Evolutionary conservation across 2,329 filamentous ascomycete genomes (phyloP), one percentile per base, ranked within the genome.

Genomic region (Aspergillus eucalypticola): DNA sequence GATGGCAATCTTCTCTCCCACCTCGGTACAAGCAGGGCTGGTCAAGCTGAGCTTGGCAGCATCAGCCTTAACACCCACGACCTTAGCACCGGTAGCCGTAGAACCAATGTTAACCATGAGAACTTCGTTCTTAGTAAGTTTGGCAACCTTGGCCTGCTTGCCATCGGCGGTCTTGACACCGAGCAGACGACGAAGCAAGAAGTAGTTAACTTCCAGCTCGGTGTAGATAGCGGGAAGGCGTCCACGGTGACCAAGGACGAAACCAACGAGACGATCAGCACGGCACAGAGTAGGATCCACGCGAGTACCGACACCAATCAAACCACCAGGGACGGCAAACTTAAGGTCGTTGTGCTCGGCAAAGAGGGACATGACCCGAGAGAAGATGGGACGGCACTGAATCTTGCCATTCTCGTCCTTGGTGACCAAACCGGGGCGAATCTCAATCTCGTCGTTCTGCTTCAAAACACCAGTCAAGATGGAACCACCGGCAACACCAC

Each of bases 101-200:
- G 92, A 96, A 64, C 95, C 95, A 75, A 99, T 99, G 84, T 99
- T 99, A 67, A 99, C 95, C 95, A 99, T 98, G 79, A 99, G 89
- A 73, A 98, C 92, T 79, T 99, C 95, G 81, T 96, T 97, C 88
- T 98, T 99, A 60, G 92, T 84, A 67, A 99, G 85, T 84, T 99
- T 99, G 71, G 93, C 92, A 68, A 99, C 95, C 89, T 99, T 99
- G 74, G 94, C 94, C 81, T 98, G 95, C 85, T 99, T 99, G 76
- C 95, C 95, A 70, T 99, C 95, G 64, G 94, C 92, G 50, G 95
- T 96, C 82, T 96, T 93, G 72, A 99, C 95, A 87, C 95, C 95
- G 59, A 99, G 87, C 64, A 99, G 85, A 71, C 95, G 87, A 71
- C 94, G 90, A 65, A 99, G 89, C 63, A 99, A 86, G 86, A 98